Base-by-base conservation (phyloP, 1,139 yeast genomes). In the Yamadazyma dendronema region DNA sequence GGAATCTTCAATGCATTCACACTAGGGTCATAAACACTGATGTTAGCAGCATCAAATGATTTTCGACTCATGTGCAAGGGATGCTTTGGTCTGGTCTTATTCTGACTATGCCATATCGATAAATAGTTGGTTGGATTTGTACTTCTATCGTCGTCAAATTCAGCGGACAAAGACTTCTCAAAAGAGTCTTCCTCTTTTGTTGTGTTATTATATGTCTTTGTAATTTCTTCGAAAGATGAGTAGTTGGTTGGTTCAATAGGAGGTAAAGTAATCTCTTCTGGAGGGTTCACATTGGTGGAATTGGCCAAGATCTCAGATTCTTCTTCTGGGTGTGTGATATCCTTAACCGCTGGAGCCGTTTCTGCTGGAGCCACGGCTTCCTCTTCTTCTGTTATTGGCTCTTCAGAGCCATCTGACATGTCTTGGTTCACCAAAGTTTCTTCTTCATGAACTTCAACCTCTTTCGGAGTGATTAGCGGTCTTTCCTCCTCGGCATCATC, bases 71-170 rank as follows among this genome's bases (percentile, higher is more conserved):
- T 28, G 33, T 26, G 36, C 13, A 32, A 12, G 21, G 33, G 40
- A 22, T 31, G 28, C 4, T 29, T 34, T 9, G 29, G 31, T 17
- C 22, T 19, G 50, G 38, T 50, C 50, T 31, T 51, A 47, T 33
- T 48, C 48, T 71, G 77, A 2, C 65, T 57, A 40, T 63, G 75
- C 77, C 77, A 71, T 24, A 71, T 71, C 1, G 72, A 60, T 17
- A 69, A 52, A 44, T 63, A 71, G 41, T 56, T 50, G 2, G 56
- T 49, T 2, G 65, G 54, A 23, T 51, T 50, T 9, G 40, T 15
- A 9, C 47, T 38, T 27, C 52, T 57, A 16, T 62, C 69, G 11
- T 45, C 52, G 33, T 67, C 75, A 41, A 65, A 55, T 39, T 70
- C 76, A 0, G 75, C 76, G 2, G 76, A 70, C 17, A 70, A 56